phyloP scores from a whole-genome alignment of 805 yeast genomes.

The Lachancea sp. region DNA sequence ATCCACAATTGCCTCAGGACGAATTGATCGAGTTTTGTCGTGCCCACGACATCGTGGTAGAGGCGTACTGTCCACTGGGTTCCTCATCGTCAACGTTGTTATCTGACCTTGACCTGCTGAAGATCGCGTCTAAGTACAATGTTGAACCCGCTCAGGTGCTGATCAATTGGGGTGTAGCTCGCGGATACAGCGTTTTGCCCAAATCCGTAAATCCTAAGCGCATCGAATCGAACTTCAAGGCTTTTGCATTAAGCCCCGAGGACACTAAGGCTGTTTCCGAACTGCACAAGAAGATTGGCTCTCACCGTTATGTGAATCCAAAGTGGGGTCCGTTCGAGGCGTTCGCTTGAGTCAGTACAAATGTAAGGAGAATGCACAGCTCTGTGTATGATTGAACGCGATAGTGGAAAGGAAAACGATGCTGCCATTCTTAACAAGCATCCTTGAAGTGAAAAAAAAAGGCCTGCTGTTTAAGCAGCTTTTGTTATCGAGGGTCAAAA shows the following conservation, averaged over 20 bases:
- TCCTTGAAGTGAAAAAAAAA: too few relatives aligned
- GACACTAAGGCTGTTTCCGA: slow-evolving; percentile 31
- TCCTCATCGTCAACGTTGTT: slow-evolving; percentile 49
- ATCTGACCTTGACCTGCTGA: slow-evolving; percentile 37
- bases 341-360: background rate
- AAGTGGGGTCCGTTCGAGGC: slow-evolving; percentile 22
- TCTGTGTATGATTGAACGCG: too few relatives aligned
- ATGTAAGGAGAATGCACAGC: too few relatives aligned
- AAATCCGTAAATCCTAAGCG: slow-evolving; percentile 42
- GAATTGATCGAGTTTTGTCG: slow-evolving; percentile 50
- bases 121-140: slow-evolving; percentile 38
- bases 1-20: slow-evolving; percentile 63
- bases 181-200: slow-evolving; percentile 50
- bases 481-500: too few relatives aligned
- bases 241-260: slow-evolving; percentile 30
- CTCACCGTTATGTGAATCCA: slow-evolving; percentile 27
- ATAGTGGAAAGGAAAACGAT: too few relatives aligned
- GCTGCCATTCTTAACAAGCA: too few relatives aligned
- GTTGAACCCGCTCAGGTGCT: slow-evolving; percentile 45
- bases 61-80: slow-evolving; percentile 79
- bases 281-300: slow-evolving; percentile 25
- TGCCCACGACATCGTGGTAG: slow-evolving; percentile 47
- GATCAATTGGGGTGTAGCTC: slow-evolving; percentile 53
- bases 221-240: slow-evolving; percentile 34
- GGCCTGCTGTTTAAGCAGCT: too few relatives aligned